Base-by-base conservation (phyloP, 2,329 filamentous ascomycete species). In the Blastomyces parvus region DNA sequence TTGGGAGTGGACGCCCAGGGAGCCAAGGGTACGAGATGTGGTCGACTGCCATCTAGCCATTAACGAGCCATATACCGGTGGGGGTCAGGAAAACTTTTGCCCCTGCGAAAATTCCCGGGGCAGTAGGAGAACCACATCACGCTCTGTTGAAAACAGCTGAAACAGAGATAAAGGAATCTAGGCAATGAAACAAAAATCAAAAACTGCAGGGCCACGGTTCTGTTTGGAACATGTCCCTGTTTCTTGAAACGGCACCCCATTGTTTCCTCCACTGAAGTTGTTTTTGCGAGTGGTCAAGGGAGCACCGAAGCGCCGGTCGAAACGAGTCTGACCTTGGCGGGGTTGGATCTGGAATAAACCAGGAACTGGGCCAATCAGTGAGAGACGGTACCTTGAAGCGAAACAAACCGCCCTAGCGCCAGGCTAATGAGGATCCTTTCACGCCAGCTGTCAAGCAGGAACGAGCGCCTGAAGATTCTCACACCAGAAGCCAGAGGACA, bases 281-380 rank as follows among this genome's bases (percentile, higher is more conserved):
- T 9, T 22, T 13, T 30, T 17, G 27, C 22, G 3, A 13, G 13
- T 19, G 17, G 33, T 36, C 13, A 33, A 57, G 11, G 2, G n/a
- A 57, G 30, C 33, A 9, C 22, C 3, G 22, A 50, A 50, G n/a
- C 22, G 52, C 14, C 30, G 1, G 55, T 42, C 14, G 55, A 57
- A 57, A 57, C 36, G 33, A 40, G 11, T 14, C 40, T 36, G 36
- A 22, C 17, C 17, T 40, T 57, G 33, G 55, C 33, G 33, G 55
- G 33, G 55, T 27, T 42, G 13, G 53, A 3, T 13, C 5, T 40
- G 33, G 17, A n/a, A 40, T 57, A 2, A 22, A 14, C 2, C 55
- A 57, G 55, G n/a, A 42, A 57, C 55, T 11, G 36, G 36, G 30
- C 55, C 55, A 57, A 57, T 57, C 55, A 57, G n/a, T 40, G 33